Conservation (phyloP, 768 basidiomycete species). For the Sporobolomyces phaffii region DNA sequence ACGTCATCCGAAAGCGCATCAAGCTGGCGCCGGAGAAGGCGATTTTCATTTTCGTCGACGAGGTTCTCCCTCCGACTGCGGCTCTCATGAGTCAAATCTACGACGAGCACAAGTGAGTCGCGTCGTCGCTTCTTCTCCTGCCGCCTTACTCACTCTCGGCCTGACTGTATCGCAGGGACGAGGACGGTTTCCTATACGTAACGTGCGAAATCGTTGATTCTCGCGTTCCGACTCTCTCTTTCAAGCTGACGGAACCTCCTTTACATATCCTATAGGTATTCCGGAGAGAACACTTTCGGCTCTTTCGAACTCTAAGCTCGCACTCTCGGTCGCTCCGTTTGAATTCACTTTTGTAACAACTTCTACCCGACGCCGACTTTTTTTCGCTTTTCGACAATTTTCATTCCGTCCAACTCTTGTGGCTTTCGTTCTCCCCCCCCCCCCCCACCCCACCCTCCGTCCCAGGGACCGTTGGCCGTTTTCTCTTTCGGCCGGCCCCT, state of each 20-base stretch:
- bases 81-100: slow-evolving; percentile 98
- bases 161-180: slow-evolving; percentile 61
- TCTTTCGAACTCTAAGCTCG: not conserved
- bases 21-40: slow-evolving; percentile 99
- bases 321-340: too few relatives aligned
- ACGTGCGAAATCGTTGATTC: not conserved
- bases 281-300: slow-evolving; percentile 95
- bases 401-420: not conserved
- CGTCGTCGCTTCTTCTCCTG: not conserved
- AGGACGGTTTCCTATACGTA: slow-evolving; percentile 97
- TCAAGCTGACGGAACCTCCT: not conserved
- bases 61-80: slow-evolving; percentile 94
- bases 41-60: slow-evolving; percentile 99
- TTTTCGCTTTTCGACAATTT: not conserved
- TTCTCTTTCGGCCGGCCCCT: too few relatives aligned
- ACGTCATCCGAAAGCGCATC: slow-evolving; percentile 99
- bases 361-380: not conserved
- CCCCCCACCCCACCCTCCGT: too few relatives aligned
- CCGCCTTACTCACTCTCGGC: slow-evolving; percentile 9
- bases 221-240: not conserved
- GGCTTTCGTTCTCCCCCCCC: too few relatives aligned
- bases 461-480: too few relatives aligned
- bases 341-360: too few relatives aligned
- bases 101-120: slow-evolving; percentile 94
- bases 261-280: slow-evolving; percentile 54